Evolutionary conservation across 768 basidiomycete genomes (phyloP).

Genomic region (Lactarius hatsudake): DNA sequence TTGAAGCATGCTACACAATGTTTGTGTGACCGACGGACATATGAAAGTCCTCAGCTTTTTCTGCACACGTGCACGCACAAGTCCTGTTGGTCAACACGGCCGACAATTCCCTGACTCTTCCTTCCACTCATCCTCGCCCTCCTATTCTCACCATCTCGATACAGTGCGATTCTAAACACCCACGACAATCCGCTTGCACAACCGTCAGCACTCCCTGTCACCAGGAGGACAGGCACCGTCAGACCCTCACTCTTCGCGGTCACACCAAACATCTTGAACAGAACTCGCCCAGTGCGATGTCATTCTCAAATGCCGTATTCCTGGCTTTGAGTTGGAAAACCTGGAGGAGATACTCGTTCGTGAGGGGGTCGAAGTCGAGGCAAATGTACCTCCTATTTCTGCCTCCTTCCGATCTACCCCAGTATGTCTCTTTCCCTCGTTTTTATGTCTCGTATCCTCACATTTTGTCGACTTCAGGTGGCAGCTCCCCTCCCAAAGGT

Average conservation of each 20-base stretch:
- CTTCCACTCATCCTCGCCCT: constrained; percentile 37
- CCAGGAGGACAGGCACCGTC: constrained; percentile 85
- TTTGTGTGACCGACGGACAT: too few relatives aligned
- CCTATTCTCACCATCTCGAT: constrained; percentile 30
- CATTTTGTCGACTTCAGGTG: constrained; percentile 26
- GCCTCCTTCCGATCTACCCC: constrained; percentile 29
- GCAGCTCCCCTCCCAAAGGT: constrained; percentile 34
- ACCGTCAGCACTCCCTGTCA: too few relatives aligned
- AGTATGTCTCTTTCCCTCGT: constrained; percentile 28
- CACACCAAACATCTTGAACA: constrained; percentile 81
- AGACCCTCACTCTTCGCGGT: constrained; percentile 81
- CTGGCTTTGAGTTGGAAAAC: constrained; percentile 61
- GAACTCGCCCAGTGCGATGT: constrained; percentile 72
- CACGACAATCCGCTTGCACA: constrained; percentile 74
- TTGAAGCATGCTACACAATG: too few relatives aligned
- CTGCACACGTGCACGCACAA: constrained; percentile 27
- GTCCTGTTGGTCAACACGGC: constrained; percentile 58
- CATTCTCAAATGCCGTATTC: constrained; percentile 70
- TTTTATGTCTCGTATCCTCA: constrained; percentile 27
- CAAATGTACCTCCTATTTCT: constrained; percentile 25
- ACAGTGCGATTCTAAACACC: constrained; percentile 89
- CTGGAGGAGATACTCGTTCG: constrained; percentile 63
- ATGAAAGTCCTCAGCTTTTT: too few relatives aligned
- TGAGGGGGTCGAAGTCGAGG: constrained; percentile 59
- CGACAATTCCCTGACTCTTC: constrained; percentile 84